Percentiles rank a stretch among this genome's conserved stretches.
phyloP scores from a whole-genome alignment of 2,329 filamentous ascomycete species.

The Colletotrichum karsti region DNA sequence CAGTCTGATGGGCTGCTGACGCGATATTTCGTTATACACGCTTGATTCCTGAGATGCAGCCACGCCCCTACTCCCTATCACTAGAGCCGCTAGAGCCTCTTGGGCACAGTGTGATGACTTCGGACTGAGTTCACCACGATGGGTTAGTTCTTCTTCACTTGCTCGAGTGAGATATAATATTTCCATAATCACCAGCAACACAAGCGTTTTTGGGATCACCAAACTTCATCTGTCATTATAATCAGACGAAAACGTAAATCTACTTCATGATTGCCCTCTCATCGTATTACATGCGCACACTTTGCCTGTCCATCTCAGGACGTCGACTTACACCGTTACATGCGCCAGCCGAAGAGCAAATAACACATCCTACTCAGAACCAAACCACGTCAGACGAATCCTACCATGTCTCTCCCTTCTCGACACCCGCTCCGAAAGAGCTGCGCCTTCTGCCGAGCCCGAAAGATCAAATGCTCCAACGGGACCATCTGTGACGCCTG shows the following conservation, averaged over 20 bases:
- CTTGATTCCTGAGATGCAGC: not conserved
- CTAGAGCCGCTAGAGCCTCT: not conserved
- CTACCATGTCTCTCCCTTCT: constrained; percentile 1
- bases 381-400: not conserved
- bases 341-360: not conserved
- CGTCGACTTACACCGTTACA: no score
- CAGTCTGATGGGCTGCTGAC: not conserved
- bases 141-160: not conserved
- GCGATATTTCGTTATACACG: not conserved
- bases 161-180: not conserved
- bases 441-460: constrained; percentile 46
- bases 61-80: not conserved
- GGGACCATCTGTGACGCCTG: constrained; percentile 47
- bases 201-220: not conserved
- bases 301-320: no score
- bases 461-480: constrained; percentile 49
- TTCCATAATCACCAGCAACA: not conserved
- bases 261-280: not conserved
- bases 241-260: no score
- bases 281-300: no score
- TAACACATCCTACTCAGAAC: not conserved
- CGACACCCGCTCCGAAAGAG: constrained; percentile 44
- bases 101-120: not conserved
- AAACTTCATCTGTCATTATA: not conserved
- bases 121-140: not conserved